Evolutionary conservation across 345 rosid genomes (phyloP).

Genomic region (Rubroshorea leprosula): DNA sequence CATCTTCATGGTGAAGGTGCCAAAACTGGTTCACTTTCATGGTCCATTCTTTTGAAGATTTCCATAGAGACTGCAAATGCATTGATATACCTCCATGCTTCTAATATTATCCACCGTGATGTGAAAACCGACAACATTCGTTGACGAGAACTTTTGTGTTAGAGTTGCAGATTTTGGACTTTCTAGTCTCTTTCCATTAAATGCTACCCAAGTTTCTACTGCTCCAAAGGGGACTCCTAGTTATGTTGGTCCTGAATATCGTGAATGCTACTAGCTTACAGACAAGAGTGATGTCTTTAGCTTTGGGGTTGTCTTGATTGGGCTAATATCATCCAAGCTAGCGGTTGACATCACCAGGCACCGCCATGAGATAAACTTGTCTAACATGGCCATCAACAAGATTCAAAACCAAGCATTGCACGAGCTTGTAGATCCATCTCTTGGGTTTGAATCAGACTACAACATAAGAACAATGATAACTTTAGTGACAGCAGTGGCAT

Average conservation of each 20-base stretch:
- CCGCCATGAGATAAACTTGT: conserved; percentile 72
- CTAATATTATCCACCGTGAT: conserved; percentile 76
- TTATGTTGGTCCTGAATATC: conserved; percentile 90
- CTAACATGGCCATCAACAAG: conserved; percentile 70
- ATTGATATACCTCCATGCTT: conserved; percentile 72
- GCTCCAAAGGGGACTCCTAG: conserved; percentile 97
- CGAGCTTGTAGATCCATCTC: conserved; percentile 63
- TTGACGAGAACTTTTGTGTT: conserved; percentile 60
- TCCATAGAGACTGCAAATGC: conserved; percentile 86
- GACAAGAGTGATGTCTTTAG: conserved; percentile 71
- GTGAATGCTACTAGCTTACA: conserved; percentile 73
- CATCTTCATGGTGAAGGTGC: conserved; percentile 64
- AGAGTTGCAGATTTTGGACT: conserved; percentile 95
- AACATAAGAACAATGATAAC: conserved; percentile 38
- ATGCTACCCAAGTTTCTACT: conserved; percentile 75
- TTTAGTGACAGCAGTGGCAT: conserved; percentile 77
- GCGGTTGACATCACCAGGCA: conserved; percentile 86
- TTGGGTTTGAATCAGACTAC: conserved; percentile 62
- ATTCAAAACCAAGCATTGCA: conserved; percentile 52
- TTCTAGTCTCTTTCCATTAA: conserved; percentile 64
- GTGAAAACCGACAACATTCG: conserved; percentile 88
- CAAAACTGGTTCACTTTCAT: conserved; percentile 57
- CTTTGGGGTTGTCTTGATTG: conserved; percentile 62
- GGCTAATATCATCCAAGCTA: conserved; percentile 72
- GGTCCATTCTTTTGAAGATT: conserved; percentile 60